phyloP scores from a whole-genome alignment of 2,329 filamentous ascomycete species.

The Xylaria sp. region DNA sequence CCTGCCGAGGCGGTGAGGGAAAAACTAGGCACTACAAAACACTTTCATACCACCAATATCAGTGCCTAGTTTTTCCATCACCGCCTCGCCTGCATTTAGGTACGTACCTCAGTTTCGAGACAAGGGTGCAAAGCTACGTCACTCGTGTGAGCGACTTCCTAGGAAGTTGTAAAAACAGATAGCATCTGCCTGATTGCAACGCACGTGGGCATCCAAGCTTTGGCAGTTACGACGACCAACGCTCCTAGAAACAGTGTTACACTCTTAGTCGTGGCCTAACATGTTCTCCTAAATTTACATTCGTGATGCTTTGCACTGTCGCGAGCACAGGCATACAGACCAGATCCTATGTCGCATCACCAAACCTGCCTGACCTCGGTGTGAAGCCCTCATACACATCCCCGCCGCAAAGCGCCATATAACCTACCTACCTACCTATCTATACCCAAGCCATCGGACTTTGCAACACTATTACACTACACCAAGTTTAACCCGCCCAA shows the following conservation, averaged over 20 bases:
- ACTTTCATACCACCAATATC: too few relatives aligned
- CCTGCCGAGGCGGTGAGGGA: too few relatives aligned
- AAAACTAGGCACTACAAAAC: too few relatives aligned
- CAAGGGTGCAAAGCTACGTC: conserved; percentile 27
- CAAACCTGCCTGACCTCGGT: background rate
- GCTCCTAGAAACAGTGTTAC: background rate
- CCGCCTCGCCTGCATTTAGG: background rate
- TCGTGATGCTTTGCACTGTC: background rate
- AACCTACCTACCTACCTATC: background rate
- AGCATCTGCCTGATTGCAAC: background rate
- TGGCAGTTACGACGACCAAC: conserved; percentile 1
- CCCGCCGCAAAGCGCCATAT: background rate
- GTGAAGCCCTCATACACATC: too few relatives aligned
- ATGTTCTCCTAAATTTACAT: conserved; percentile 2
- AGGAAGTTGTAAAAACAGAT: background rate
- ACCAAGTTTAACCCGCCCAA: background rate
- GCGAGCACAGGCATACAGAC: background rate
- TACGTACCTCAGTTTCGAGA: background rate
- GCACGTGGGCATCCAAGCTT: background rate
- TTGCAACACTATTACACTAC: background rate
- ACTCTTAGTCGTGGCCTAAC: background rate
- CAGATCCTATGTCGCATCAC: background rate
- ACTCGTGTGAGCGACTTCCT: conserved; percentile 10
- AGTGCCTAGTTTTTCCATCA: too few relatives aligned
- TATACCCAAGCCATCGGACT: background rate